phyloP scores from a whole-genome alignment of 164 flowering plant species.

The Malania oleifera region DNA sequence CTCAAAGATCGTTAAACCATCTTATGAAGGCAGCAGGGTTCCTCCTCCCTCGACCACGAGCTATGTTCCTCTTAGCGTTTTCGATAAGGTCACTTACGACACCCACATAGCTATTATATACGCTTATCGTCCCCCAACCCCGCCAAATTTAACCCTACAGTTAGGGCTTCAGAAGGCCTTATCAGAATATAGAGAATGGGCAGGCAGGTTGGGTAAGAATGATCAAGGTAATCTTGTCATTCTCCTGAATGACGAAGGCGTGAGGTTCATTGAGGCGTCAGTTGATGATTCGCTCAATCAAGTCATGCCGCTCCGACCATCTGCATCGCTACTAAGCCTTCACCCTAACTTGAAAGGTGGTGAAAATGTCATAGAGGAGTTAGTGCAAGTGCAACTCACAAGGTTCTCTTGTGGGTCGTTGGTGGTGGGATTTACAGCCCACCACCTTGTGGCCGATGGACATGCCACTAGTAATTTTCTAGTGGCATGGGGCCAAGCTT shows the following conservation, averaged over 20 bases:
- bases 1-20: conserved; percentile 26
- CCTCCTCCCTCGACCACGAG: conserved; percentile 13
- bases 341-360: conserved; percentile 24
- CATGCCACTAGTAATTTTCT: conserved; percentile 27
- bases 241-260: conserved; percentile 18
- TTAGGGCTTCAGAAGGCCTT: conserved; percentile 13
- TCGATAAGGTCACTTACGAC: conserved; percentile 26
- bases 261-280: conserved; percentile 18
- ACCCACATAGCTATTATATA: conserved; percentile 21
- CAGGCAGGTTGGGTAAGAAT: conserved; percentile 12
- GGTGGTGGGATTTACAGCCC: conserved; percentile 25
- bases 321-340: conserved; percentile 12
- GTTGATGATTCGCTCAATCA: conserved; percentile 13
- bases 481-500: conserved; percentile 30
- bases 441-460: conserved; percentile 33
- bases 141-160: conserved; percentile 9
- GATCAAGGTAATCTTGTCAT: conserved; percentile 9
- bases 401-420: conserved; percentile 30
- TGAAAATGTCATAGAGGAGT: conserved; percentile 19
- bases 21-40: conserved; percentile 6
- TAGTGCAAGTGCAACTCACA: conserved; percentile 33
- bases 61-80: conserved; percentile 21
- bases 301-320: conserved; percentile 8
- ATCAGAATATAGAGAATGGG: conserved; percentile 14
- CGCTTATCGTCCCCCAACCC: conserved; percentile 18